These are phyloP conservation scores for Scheffersomyces illinoinensis DNA, from an alignment of 1,139 yeast species.

Conservation along the genomic window DNA sequence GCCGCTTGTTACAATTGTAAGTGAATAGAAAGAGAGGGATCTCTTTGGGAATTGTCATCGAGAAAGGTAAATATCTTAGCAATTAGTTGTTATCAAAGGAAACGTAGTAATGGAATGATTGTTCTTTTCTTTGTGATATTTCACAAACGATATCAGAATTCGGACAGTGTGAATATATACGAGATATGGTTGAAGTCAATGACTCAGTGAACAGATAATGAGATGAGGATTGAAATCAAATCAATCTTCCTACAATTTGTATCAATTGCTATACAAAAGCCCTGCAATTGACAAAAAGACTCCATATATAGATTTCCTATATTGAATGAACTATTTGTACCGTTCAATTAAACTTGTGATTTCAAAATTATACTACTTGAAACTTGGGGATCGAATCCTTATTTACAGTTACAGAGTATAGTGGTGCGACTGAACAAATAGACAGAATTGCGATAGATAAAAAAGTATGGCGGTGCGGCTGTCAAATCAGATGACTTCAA, in stretches of 20 bases:
- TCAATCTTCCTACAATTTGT: neutral
- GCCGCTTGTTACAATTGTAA: conserved; percentile 39
- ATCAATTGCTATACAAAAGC: neutral
- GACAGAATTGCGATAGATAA: neutral
- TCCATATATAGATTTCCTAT: neutral
- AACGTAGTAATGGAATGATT: neutral
- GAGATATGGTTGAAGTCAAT: neutral
- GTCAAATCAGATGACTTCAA: neutral
- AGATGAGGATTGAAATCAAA: neutral
- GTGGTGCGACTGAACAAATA: neutral
- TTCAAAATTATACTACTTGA: no score
- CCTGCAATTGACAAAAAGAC: neutral
- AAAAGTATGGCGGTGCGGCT: neutral
- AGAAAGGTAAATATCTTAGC: neutral
- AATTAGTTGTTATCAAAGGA: neutral
- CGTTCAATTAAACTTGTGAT: neutral
- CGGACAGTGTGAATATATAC: neutral
- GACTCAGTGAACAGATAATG: neutral
- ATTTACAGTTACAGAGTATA: neutral
- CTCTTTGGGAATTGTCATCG: neutral
- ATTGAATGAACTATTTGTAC: neutral
- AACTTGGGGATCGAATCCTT: neutral
- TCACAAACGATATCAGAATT: neutral
- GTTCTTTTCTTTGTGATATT: neutral
- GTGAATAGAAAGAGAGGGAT: conserved; percentile 33